Evolutionary conservation across 2,329 filamentous ascomycete genomes (phyloP).

Genomic region (Chaetothyriales sp.): DNA sequence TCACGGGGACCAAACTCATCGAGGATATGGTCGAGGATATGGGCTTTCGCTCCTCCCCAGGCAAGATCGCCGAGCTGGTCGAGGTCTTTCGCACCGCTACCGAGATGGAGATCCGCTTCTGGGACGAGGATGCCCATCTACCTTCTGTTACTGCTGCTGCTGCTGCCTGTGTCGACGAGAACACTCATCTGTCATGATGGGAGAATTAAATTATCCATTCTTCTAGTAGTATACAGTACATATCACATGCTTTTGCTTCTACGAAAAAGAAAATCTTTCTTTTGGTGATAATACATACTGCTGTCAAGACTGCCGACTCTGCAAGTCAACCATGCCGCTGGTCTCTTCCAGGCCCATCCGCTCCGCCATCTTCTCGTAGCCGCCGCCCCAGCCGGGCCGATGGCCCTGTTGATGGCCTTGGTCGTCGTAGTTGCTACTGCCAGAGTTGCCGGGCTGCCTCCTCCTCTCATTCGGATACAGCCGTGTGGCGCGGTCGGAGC

Average conservation of each 20-base stretch:
- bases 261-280: too few relatives aligned
- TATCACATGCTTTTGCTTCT: too few relatives aligned
- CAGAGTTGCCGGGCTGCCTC: not conserved
- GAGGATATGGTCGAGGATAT: slow-evolving; percentile 66
- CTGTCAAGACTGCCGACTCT: not conserved
- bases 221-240: too few relatives aligned
- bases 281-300: not conserved
- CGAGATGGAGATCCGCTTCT: slow-evolving; percentile 60
- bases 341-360: not conserved
- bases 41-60: slow-evolving; percentile 42
- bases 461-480: not conserved
- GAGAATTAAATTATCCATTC: not conserved
- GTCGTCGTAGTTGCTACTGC: not conserved
- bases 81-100: slow-evolving; percentile 79
- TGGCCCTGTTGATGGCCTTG: not conserved
- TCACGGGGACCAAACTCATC: slow-evolving; percentile 50
- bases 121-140: slow-evolving; percentile 47
- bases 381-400: not conserved
- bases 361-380: not conserved
- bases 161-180: not conserved
- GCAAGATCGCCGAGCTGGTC: slow-evolving; percentile 43
- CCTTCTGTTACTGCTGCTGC: not conserved
- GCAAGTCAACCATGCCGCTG: not conserved
- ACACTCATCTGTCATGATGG: not conserved
- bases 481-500: not conserved